phyloP scores from a whole-genome alignment of 768 basidiomycete genomes.

The Sporobolomyces roseus region DNA sequence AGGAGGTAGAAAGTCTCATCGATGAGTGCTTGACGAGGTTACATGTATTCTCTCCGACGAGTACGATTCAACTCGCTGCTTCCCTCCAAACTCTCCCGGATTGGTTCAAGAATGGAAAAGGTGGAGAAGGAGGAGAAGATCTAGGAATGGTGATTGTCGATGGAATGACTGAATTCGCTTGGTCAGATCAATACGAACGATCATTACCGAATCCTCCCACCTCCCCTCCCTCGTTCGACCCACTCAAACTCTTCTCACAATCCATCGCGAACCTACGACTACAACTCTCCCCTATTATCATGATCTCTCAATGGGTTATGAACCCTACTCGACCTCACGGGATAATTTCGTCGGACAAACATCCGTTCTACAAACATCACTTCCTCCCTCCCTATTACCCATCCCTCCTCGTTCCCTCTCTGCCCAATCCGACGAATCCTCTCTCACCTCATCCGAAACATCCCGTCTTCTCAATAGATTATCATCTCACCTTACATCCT shows the following conservation, averaged over 20 bases:
- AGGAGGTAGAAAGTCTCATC: slow-evolving; percentile 44
- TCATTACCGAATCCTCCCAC: slow-evolving; percentile 48
- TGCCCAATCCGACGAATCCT: not conserved
- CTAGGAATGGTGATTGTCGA: slow-evolving; percentile 69
- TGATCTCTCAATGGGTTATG: slow-evolving; percentile 66
- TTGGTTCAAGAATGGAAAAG: slow-evolving; percentile 42
- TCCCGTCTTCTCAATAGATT: slow-evolving; percentile 3
- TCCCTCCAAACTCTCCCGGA: slow-evolving; percentile 60
- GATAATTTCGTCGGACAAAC: not conserved
- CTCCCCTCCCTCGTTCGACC: slow-evolving; percentile 46
- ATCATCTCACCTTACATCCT: slow-evolving; percentile 31
- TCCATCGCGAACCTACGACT: slow-evolving; percentile 56
- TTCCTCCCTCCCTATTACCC: slow-evolving; percentile 22
- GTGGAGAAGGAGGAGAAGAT: slow-evolving; percentile 53
- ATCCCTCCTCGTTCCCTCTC: not conserved
- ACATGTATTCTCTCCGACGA: slow-evolving; percentile 66
- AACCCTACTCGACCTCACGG: slow-evolving; percentile 32
- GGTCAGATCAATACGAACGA: slow-evolving; percentile 65
- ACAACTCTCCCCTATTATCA: slow-evolving; percentile 56
- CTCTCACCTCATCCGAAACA: not conserved
- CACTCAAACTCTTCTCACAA: slow-evolving; percentile 55
- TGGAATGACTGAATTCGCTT: slow-evolving; percentile 71
- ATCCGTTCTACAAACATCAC: slow-evolving; percentile 21
- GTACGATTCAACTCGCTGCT: slow-evolving; percentile 65
- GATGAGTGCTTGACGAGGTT: slow-evolving; percentile 55